Conservation (phyloP, 169 alveolate genomes). For the Blepharisma undulans region DNA sequence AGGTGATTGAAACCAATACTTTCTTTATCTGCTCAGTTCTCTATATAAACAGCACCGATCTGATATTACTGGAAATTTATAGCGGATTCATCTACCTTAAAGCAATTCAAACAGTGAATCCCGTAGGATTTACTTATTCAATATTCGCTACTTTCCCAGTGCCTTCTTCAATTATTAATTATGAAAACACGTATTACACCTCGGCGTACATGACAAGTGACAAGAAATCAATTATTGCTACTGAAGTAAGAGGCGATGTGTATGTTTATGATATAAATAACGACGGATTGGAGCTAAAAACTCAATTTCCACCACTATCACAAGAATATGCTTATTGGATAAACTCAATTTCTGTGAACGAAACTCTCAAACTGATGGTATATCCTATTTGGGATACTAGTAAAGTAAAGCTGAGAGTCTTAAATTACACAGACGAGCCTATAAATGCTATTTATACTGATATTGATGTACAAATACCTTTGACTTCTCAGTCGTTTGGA, state of each 20-base stretch:
- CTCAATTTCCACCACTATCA: background rate
- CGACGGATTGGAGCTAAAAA: background rate
- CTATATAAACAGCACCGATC: background rate
- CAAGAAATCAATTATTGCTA: background rate
- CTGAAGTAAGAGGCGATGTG: background rate
- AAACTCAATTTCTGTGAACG: background rate
- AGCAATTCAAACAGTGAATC: background rate
- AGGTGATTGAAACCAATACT: background rate
- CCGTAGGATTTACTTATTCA: background rate
- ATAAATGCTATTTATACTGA: background rate
- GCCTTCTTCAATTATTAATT: background rate
- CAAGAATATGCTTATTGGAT: background rate
- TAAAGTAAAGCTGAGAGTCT: background rate
- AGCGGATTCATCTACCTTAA: background rate
- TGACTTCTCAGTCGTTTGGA: background rate
- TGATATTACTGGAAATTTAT: background rate
- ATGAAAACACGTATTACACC: background rate
- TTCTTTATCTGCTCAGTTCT: background rate
- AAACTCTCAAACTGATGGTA: background rate
- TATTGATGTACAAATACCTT: background rate
- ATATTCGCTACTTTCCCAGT: background rate
- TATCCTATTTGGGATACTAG: background rate
- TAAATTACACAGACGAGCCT: background rate
- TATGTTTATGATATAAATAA: background rate
- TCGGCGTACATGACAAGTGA: background rate